phyloP scores from a whole-genome alignment of 2,329 filamentous ascomycete genomes.

The Neonectria hederae region DNA sequence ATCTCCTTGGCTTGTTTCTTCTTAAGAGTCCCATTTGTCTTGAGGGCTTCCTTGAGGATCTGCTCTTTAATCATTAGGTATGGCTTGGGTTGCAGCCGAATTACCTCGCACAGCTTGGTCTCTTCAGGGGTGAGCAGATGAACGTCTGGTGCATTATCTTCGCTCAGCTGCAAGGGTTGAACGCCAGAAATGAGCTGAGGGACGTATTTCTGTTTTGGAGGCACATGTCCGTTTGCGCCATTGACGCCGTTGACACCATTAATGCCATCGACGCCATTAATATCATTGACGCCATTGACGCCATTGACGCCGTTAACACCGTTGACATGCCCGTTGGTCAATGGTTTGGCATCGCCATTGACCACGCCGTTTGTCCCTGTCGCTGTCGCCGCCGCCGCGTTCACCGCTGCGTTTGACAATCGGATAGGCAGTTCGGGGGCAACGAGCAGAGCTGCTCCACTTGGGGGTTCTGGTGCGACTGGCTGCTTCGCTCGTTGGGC shows the following conservation, averaged over 20 bases:
- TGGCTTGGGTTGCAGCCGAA: slow-evolving; percentile 90
- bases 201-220: slow-evolving; percentile 60
- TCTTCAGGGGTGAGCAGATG: slow-evolving; percentile 89
- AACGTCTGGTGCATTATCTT: slow-evolving; percentile 81
- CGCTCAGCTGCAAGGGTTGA: slow-evolving; percentile 72
- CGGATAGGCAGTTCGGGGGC: slow-evolving; percentile 79
- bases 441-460: slow-evolving; percentile 79
- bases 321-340: slow-evolving; percentile 58
- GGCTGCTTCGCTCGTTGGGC: slow-evolving; percentile 75
- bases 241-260: slow-evolving; percentile 59
- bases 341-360: slow-evolving; percentile 61
- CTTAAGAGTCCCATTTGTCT: slow-evolving; percentile 86
- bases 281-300: slow-evolving; percentile 54
- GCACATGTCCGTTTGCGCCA: slow-evolving; percentile 48
- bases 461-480: slow-evolving; percentile 74
- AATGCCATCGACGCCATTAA: slow-evolving; percentile 62
- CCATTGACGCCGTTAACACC: slow-evolving; percentile 60
- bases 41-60: slow-evolving; percentile 89
- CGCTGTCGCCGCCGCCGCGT: slow-evolving; percentile 26
- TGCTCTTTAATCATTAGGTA: slow-evolving; percentile 95
- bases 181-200: slow-evolving; percentile 68
- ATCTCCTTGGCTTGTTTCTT: slow-evolving; percentile 94
- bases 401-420: slow-evolving; percentile 34
- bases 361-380: slow-evolving; percentile 46
- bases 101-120: slow-evolving; percentile 82